These are phyloP conservation scores for Monosporascus sp. DNA, from an alignment of 2,329 filamentous ascomycete species.

Conservation along the genomic window DNA sequence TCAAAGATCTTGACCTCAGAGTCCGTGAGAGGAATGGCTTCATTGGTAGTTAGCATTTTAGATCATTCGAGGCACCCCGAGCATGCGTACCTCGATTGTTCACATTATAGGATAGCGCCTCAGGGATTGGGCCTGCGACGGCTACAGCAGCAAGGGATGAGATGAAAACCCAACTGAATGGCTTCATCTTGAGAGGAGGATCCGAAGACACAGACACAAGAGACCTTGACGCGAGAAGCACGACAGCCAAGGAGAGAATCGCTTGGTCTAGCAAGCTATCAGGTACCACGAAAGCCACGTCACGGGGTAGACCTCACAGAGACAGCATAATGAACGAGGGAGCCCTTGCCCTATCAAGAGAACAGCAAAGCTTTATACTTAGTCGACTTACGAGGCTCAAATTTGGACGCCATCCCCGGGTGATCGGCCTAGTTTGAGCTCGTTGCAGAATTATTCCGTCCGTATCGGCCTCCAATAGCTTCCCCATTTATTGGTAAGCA, in stretches of 20 bases:
- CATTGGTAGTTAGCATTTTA: constrained; percentile 4
- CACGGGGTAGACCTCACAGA: neutral
- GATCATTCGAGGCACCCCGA: neutral
- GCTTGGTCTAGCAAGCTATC: neutral
- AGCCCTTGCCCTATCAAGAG: neutral
- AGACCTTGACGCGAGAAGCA: constrained; percentile 1
- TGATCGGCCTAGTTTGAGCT: too few species aligned
- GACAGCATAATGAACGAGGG: neutral
- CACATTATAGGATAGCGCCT: constrained; percentile 13
- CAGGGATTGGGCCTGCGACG: constrained; percentile 15
- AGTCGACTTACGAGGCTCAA: neutral
- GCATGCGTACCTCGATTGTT: constrained; percentile 29
- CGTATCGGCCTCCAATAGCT: too few species aligned
- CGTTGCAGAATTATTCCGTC: too few species aligned
- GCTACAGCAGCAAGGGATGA: constrained; percentile 19
- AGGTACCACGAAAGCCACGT: neutral
- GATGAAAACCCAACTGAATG: constrained; percentile 19
- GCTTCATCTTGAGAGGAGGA: constrained; percentile 20
- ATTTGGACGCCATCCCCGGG: neutral
- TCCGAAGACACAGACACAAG: neutral
- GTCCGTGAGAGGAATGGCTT: constrained; percentile 19
- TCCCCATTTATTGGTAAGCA: too few species aligned
- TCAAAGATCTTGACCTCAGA: constrained; percentile 34
- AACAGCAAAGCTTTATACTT: neutral
- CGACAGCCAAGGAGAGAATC: neutral